Conservation (phyloP, 305 asterid species). For the Fraxinus velutina region DNA sequence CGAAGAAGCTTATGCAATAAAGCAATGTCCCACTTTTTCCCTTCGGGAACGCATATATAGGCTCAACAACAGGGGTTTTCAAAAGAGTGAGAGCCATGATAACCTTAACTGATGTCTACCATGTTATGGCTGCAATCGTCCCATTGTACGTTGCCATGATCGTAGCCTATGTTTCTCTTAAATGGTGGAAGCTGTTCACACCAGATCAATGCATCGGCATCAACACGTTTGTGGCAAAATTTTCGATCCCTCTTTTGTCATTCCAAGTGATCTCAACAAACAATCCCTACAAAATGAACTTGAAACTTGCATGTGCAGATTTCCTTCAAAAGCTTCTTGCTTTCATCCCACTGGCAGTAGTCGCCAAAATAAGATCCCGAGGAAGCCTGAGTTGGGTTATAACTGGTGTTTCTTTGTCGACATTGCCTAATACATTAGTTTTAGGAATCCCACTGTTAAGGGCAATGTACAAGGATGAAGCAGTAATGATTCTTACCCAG, state of each 20-base stretch:
- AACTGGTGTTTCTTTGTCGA: conserved; percentile 77
- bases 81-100: conserved; percentile 47
- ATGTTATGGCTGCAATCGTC: conserved; percentile 57
- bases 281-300: conserved; percentile 74
- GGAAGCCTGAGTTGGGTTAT: conserved; percentile 66
- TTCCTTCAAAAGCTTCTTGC: conserved; percentile 63
- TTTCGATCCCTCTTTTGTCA: conserved; percentile 76
- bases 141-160: conserved; percentile 70
- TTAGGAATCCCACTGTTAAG: conserved; percentile 73
- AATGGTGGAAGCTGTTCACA: conserved; percentile 70
- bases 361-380: conserved; percentile 45
- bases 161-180: conserved; percentile 63
- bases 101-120: conserved; percentile 46
- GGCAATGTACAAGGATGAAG: conserved; percentile 79
- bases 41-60: conserved; percentile 41
- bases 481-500: conserved; percentile 55
- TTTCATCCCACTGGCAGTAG: conserved; percentile 34
- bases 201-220: conserved; percentile 78
- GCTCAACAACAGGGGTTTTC: conserved; percentile 25
- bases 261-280: conserved; percentile 70
- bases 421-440: conserved; percentile 76
- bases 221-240: conserved; percentile 83
- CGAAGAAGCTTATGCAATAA: conserved; percentile 41
- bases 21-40: conserved; percentile 34
- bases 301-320: conserved; percentile 66